Base-by-base conservation (phyloP, 2,329 filamentous ascomycete genomes). In the Alternaria brassicicola region DNA sequence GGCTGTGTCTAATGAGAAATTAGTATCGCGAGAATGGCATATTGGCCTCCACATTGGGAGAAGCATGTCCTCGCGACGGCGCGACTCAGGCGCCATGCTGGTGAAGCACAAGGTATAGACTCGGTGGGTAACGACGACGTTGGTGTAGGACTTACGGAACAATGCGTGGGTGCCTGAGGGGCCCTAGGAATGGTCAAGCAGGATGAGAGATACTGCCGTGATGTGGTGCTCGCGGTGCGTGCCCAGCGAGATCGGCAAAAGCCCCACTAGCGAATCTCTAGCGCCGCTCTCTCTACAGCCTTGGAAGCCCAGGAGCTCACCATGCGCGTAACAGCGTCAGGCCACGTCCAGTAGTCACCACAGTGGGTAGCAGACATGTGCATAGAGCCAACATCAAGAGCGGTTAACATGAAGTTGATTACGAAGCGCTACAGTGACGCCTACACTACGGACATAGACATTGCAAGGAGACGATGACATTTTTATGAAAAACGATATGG, bases 181-280 rank as follows among this genome's bases (percentile, higher is more conserved):
- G 52, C 41, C 49, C 50, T 56, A 48, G 57, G 36, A 55, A 59
- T 50, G 35, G 50, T 56, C 63, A 55, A 63, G 63, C 61, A 65
- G 62, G 62, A 64, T 65, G 63, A 65, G 63, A 65, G 63, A 63
- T 65, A 65, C 63, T 55, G 57, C 63, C 63, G 63, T 65, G 63
- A 65, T 59, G 63, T 59, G 63, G 57, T 60, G 59, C 55, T 56
- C 58, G 59, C 61, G 61, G 59, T 51, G 61, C 38, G 33, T 36
- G 42, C 51, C 47, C 28, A 35, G 28, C 30, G 30, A 47, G 17
- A 47, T 47, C 43, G n/a, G 43, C 43, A 7, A 8, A 25, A n/a
- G 19, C 30, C 28, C 21, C 43, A 17, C 43, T 47, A 47, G 43
- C 43, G 19, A 33, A 33, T 21, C 43, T 33, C 30, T 39, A 47